phyloP scores from a whole-genome alignment of 495 filamentous ascomycete species.

The Collariella sp. region DNA sequence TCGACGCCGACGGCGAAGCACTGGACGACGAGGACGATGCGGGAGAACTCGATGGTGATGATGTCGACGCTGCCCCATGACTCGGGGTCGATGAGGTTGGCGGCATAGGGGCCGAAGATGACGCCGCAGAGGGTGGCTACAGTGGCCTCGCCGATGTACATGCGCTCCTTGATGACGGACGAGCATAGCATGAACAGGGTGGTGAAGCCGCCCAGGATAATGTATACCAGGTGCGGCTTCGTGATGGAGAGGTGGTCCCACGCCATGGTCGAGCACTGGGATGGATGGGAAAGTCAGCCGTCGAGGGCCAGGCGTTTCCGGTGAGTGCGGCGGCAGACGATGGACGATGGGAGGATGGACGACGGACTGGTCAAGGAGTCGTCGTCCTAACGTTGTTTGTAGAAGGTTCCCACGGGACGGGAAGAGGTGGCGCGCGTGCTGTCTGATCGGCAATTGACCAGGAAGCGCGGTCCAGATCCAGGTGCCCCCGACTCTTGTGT shows the following conservation, averaged over 20 bases:
- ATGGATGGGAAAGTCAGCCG: background rate
- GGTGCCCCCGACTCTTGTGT: background rate
- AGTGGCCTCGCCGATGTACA: slow-evolving; percentile 98
- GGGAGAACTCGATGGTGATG: slow-evolving; percentile 92
- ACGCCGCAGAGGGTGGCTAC: slow-evolving; percentile 93
- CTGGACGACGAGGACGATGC: slow-evolving; percentile 96
- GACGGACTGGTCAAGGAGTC: background rate
- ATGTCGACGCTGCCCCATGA: slow-evolving; percentile 92
- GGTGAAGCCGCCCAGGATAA: slow-evolving; percentile 96
- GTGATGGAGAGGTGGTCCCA: slow-evolving; percentile 92
- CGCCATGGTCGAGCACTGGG: slow-evolving; percentile 53
- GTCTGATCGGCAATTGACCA: background rate
- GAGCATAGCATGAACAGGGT: slow-evolving; percentile 98
- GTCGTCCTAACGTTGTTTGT: too few relatives aligned
- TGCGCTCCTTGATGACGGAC: slow-evolving; percentile 91
- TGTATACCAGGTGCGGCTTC: slow-evolving; percentile 94
- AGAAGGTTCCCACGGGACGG: background rate
- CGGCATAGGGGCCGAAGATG: slow-evolving; percentile 94
- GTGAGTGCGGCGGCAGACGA: background rate
- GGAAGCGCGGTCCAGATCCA: background rate
- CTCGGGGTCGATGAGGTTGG: slow-evolving; percentile 76
- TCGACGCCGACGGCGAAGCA: slow-evolving; percentile 99
- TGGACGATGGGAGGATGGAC: background rate
- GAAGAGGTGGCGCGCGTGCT: too few relatives aligned
- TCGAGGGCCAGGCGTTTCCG: background rate